Base-by-base conservation (phyloP, 2,329 filamentous ascomycete species). In the Aspergillus fumigatus region DNA sequence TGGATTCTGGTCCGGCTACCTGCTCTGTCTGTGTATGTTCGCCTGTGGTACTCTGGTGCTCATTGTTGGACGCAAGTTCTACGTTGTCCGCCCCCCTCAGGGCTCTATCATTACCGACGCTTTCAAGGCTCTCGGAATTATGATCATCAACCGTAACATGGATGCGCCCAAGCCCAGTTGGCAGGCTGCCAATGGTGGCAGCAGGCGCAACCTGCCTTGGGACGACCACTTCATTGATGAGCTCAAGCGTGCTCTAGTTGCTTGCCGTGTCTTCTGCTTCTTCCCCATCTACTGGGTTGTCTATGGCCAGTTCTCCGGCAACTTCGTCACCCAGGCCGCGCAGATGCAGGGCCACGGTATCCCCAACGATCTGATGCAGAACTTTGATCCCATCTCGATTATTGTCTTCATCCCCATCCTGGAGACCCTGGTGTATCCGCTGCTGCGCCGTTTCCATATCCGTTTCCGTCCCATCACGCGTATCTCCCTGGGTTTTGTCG, bases 291-390 rank as follows among this genome's bases (percentile, higher is more conserved):
- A 84, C 76, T 88, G 84, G 84, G 78, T 89, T 26, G 82, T 84
- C 60, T 89, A 88, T 38, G 81, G 81, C 51, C 87, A 90, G 66
- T 84, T 89, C 73, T 83, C 82, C 53, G 82, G 79, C 71, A 89
- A 87, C 75, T 81, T 88, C 62, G 83, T 86, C 63, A 85, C 85
- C 11, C 88, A 90, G 71, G 81, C 81, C 52, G 76, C 74, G n/a
- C 78, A 78, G 59, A 84, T 84, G 88, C 65, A 81, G 53, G 82
- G 87, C 2, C 79, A 88, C 67, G 88, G 88, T 32, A 81, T 90
- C 3, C 89, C 89, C 66, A 92, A 92, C 77, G 89, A 92, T 68
- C 76, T 92, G 56, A 83, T 92, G 65, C 82, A 86, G 70, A 91
- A 91, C 74, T 78, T 92, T 43, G 87, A 92, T 71, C 88, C 89